Percentiles rank a stretch among this genome's conserved stretches.
Conservation (phyloP, 1,284 basidiomycete species). For the Tranzscheliella williamsii region DNA sequence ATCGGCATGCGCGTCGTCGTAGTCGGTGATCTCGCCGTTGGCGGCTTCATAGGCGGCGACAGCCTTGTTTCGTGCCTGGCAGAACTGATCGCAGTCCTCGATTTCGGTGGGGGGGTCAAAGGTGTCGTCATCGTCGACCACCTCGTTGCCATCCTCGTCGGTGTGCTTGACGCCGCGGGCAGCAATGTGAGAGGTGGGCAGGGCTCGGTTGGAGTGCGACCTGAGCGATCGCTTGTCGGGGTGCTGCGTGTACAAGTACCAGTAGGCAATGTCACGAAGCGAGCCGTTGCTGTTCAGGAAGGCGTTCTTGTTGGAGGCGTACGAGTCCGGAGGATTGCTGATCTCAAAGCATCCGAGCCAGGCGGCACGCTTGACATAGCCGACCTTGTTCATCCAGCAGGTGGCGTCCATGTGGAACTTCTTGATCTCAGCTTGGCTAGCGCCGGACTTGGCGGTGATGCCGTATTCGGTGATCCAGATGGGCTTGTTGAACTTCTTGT, state of each 20-base stretch:
- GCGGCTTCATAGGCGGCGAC: conserved; percentile 24
- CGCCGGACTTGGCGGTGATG: conserved; percentile 44
- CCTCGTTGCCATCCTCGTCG: conserved; percentile 37
- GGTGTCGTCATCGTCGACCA: conserved; percentile 34
- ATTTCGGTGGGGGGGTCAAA: conserved; percentile 20
- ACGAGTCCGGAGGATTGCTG: conserved; percentile 50
- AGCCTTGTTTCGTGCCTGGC: conserved; percentile 27
- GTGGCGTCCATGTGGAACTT: conserved; percentile 49
- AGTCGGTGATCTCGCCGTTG: conserved; percentile 19
- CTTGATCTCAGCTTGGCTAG: conserved; percentile 38
- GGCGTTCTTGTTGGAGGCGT: conserved; percentile 53
- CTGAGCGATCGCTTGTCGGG: conserved; percentile 15
- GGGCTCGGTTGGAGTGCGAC: conserved; percentile 35
- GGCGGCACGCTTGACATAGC: conserved; percentile 54
- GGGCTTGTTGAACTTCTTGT: conserved; percentile 43
- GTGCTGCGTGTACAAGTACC: conserved; percentile 38
- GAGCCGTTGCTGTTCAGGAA: conserved; percentile 48
- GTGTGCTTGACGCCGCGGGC: conserved; percentile 26
- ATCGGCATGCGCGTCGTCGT: conserved; percentile 27
- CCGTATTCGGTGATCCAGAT: conserved; percentile 60
- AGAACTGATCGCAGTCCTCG: conserved; percentile 41
- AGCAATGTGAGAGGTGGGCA: conserved; percentile 23
- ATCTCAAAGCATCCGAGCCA: conserved; percentile 57
- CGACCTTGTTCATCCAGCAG: conserved; percentile 34
- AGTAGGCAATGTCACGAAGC: conserved; percentile 45